Percentiles rank a stretch among this genome's conserved stretches.
Evolutionary conservation across 2,329 filamentous ascomycete species (phyloP).

Genomic region (Berkeleyomyces basicola): DNA sequence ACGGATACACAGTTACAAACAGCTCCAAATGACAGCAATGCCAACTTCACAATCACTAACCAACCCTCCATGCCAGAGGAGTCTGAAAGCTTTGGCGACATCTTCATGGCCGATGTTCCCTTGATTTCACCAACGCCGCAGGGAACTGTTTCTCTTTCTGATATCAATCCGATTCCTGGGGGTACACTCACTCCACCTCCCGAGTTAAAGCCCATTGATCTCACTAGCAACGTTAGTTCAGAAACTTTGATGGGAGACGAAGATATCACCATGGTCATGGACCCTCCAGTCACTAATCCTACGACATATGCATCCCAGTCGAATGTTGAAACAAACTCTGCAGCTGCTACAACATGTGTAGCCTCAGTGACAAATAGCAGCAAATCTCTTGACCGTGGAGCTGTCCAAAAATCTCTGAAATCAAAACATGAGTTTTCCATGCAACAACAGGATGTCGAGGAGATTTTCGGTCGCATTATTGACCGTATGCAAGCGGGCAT

Average conservation of each 20-base stretch:
- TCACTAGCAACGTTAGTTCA: slow-evolving; percentile 5
- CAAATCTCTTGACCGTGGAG: slow-evolving; percentile 18
- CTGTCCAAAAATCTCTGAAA: slow-evolving; percentile 29
- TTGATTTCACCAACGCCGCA: not conserved
- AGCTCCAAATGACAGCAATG: not conserved
- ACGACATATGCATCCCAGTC: not conserved
- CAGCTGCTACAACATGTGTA: not conserved
- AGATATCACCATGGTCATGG: not conserved
- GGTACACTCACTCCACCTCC: not conserved
- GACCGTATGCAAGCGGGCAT: slow-evolving; percentile 85
- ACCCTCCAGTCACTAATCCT: not conserved
- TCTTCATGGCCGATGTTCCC: slow-evolving; percentile 9
- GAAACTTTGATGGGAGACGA: slow-evolving; percentile 7
- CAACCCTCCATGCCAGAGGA: not conserved
- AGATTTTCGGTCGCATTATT: slow-evolving; percentile 85
- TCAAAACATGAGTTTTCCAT: slow-evolving; percentile 15
- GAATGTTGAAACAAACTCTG: not conserved
- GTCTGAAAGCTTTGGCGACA: not conserved
- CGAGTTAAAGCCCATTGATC: not conserved
- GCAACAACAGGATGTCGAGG: slow-evolving; percentile 79
- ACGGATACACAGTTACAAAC: slow-evolving; percentile 20
- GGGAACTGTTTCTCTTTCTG: slow-evolving; percentile 7
- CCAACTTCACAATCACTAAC: not conserved
- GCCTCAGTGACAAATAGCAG: not conserved
- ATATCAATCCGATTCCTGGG: slow-evolving; percentile 6